Conservation (phyloP, 2,329 filamentous ascomycete species). For the Amauroascus verrucosus region DNA sequence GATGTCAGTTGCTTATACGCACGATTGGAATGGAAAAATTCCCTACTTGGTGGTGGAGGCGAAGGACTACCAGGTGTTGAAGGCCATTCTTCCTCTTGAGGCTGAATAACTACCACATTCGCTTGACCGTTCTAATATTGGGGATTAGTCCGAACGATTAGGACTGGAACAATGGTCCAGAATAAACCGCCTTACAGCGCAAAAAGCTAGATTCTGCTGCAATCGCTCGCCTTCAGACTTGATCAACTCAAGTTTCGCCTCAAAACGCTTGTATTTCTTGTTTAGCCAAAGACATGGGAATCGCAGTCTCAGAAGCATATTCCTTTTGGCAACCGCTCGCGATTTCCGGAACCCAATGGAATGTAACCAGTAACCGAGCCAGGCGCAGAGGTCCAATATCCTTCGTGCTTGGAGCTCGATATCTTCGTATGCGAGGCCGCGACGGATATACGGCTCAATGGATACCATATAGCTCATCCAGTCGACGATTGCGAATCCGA, state of each 20-base stretch:
- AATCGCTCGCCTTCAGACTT: slow-evolving; percentile 4
- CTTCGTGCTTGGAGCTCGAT: slow-evolving; percentile 9
- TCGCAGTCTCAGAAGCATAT: neutral
- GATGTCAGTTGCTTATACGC: neutral
- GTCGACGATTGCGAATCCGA: slow-evolving; percentile 9
- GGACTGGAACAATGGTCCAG: neutral
- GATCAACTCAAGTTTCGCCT: slow-evolving; percentile 3
- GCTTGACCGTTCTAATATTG: neutral
- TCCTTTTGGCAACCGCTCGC: neutral
- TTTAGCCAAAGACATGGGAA: slow-evolving; percentile 6
- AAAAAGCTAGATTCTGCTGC: neutral
- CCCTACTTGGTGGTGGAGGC: slow-evolving; percentile 2
- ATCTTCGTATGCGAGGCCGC: neutral
- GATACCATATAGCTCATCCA: slow-evolving; percentile 10
- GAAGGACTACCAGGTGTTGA: neutral
- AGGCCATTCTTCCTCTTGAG: neutral
- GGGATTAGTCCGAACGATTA: neutral
- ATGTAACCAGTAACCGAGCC: slow-evolving; percentile 6
- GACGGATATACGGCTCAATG: slow-evolving; percentile 7
- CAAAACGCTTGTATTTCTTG: slow-evolving; percentile 7
- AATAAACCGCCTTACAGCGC: neutral
- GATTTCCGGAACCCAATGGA: slow-evolving; percentile 9
- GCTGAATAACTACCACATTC: neutral
- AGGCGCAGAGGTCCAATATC: slow-evolving; percentile 6
- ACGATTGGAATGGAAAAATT: no score